phyloP scores from a whole-genome alignment of 208 protist species.

The Leishmania guyanensis region DNA sequence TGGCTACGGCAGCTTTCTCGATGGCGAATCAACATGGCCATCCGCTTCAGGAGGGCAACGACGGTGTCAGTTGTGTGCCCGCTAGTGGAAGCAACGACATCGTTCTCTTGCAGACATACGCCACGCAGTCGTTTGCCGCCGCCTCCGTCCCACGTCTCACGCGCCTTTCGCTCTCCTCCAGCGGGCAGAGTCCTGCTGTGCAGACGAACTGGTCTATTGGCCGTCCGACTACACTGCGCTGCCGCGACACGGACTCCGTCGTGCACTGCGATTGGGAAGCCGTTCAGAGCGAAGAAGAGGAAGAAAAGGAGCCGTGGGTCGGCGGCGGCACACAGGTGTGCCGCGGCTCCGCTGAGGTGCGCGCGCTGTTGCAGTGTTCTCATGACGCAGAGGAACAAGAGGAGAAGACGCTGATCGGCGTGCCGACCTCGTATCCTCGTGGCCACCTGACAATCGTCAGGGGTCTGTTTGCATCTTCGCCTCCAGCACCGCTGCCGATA shows the following conservation, averaged over 20 bases:
- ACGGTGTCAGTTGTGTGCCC: background rate
- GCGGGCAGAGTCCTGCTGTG: constrained; percentile 21
- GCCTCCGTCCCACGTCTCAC: constrained; percentile 21
- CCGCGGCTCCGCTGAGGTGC: constrained; percentile 3
- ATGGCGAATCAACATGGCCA: background rate
- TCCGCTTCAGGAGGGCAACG: background rate
- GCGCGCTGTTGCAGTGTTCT: background rate
- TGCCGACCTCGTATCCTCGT: background rate
- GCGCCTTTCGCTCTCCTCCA: constrained; percentile 17
- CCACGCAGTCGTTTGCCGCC: background rate
- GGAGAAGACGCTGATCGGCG: background rate
- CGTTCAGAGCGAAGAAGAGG: constrained; percentile 1
- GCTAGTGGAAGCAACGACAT: too few species aligned
- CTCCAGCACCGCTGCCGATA: background rate
- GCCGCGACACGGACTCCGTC: constrained; percentile 5
- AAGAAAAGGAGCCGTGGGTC: constrained; percentile 1
- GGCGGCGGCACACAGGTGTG: constrained; percentile 15
- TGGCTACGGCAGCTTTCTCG: background rate
- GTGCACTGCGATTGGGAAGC: constrained; percentile 6
- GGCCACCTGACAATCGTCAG: background rate
- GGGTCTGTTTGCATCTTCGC: background rate
- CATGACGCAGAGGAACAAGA: constrained; percentile 1
- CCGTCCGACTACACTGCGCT: constrained; percentile 24
- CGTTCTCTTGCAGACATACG: background rate
- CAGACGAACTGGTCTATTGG: constrained; percentile 19